phyloP scores from a whole-genome alignment of 192 early-diverging fungal genomes.

The Backusella psychrophila region DNA sequence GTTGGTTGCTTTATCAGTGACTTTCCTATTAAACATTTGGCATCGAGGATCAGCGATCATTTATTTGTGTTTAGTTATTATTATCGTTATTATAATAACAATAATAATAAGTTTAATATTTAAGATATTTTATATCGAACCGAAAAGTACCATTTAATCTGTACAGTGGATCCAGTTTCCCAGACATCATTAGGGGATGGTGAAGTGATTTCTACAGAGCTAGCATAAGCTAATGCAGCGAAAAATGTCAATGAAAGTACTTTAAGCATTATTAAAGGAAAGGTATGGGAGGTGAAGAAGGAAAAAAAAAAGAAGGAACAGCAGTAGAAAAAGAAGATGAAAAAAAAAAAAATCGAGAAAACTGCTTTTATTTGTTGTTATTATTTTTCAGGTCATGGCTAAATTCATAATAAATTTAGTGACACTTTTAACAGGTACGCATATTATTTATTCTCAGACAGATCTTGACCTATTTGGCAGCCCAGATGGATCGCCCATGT shows the following conservation, averaged over 20 bases:
- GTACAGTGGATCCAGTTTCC: slow-evolving; percentile 6
- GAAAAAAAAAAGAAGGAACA: neutral
- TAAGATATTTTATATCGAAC: neutral
- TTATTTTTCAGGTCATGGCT: neutral
- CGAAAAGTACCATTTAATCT: slow-evolving; percentile 15
- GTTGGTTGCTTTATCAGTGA: neutral
- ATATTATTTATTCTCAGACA: slow-evolving; percentile 2
- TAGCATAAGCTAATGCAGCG: neutral
- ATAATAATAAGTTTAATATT: slow-evolving; percentile 3
- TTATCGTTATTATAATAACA: neutral
- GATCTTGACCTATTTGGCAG: neutral
- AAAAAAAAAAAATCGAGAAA: neutral
- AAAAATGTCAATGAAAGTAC: neutral
- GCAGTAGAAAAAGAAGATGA: neutral
- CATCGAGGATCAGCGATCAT: neutral
- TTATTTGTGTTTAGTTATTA: neutral
- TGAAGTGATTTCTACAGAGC: slow-evolving; percentile 5
- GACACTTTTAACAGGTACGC: slow-evolving; percentile 5
- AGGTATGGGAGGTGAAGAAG: neutral
- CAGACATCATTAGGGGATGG: slow-evolving; percentile 3
- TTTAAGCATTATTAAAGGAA: neutral
- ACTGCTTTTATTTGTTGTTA: neutral
- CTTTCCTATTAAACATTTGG: neutral
- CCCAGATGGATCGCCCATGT: neutral
- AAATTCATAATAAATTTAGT: slow-evolving; percentile 8